phyloP scores from a whole-genome alignment of 768 basidiomycete genomes.

The Boletus rex-veris region DNA sequence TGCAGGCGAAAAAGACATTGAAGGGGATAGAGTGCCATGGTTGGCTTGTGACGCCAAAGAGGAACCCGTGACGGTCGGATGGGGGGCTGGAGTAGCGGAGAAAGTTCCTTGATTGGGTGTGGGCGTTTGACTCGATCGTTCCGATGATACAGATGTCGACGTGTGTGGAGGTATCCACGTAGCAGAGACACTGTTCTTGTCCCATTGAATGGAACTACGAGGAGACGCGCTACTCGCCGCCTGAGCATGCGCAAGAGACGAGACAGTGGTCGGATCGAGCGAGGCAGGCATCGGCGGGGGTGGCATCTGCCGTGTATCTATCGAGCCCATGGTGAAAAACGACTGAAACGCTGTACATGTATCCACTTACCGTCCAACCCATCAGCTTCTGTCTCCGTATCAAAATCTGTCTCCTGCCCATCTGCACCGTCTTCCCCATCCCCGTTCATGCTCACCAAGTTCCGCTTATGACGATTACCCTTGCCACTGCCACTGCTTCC shows the following conservation, averaged over 20 bases:
- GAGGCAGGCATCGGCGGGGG: constrained; percentile 49
- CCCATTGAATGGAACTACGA: constrained; percentile 12
- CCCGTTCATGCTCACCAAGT: background rate
- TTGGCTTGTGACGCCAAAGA: background rate
- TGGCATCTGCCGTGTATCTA: constrained; percentile 44
- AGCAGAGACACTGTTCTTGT: constrained; percentile 12
- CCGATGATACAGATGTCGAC: background rate
- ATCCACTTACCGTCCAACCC: constrained; percentile 22
- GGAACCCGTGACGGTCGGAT: background rate
- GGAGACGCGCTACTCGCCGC: constrained; percentile 19
- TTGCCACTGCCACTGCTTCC: background rate
- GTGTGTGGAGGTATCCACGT: constrained; percentile 12
- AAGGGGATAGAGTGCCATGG: background rate
- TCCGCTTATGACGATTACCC: background rate
- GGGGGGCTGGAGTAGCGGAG: background rate
- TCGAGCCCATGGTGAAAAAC: background rate
- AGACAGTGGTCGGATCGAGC: constrained; percentile 39
- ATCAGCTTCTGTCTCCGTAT: constrained; percentile 30
- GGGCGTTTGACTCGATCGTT: constrained; percentile 4
- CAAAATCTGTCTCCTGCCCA: constrained; percentile 31
- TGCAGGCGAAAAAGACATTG: background rate
- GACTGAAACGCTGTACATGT: background rate
- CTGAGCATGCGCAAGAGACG: constrained; percentile 26
- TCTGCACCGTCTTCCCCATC: constrained; percentile 16
- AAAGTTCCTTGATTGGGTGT: background rate